These are phyloP conservation scores for Clavulina sp. DNA, from an alignment of 768 basidiomycete genomes.

Conservation along the genomic window DNA sequence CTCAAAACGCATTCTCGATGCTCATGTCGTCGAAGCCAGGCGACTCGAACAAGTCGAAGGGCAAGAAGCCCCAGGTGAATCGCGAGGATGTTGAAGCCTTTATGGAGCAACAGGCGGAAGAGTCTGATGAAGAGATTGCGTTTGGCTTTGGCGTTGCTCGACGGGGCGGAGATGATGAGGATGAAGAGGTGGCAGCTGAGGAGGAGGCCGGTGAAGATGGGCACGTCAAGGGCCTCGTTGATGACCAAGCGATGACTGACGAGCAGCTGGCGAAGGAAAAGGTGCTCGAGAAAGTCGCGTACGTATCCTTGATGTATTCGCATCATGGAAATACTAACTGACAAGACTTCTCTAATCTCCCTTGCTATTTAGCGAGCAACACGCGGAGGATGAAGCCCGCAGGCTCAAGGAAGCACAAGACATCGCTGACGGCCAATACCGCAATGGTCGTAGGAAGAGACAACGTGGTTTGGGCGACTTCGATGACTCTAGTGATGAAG, in stretches of 20 bases:
- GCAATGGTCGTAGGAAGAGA: neutral
- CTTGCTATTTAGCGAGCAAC: neutral
- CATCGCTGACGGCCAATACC: neutral
- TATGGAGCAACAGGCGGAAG: constrained; percentile 5
- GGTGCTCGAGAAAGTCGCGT: constrained; percentile 4
- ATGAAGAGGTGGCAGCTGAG: neutral
- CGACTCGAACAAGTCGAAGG: neutral
- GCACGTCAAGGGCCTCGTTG: constrained; percentile 3
- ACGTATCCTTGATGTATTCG: neutral
- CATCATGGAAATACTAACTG: neutral
- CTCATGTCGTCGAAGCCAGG: too few species aligned
- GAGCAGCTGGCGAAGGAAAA: constrained; percentile 3
- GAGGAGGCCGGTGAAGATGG: constrained; percentile 1
- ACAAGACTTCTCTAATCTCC: neutral
- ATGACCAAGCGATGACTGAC: constrained; percentile 5
- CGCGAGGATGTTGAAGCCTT: neutral
- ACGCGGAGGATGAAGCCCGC: neutral
- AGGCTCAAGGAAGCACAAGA: neutral
- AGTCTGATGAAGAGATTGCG: constrained; percentile 5
- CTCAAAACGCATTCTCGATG: too few species aligned
- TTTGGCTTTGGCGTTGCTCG: constrained; percentile 1
- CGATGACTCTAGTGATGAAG: neutral
- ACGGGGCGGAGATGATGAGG: neutral
- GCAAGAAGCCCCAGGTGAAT: neutral
- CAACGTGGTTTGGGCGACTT: constrained; percentile 1